Evolutionary conservation across 805 yeast genomes (phyloP).

Genomic region (Candida succiphila): DNA sequence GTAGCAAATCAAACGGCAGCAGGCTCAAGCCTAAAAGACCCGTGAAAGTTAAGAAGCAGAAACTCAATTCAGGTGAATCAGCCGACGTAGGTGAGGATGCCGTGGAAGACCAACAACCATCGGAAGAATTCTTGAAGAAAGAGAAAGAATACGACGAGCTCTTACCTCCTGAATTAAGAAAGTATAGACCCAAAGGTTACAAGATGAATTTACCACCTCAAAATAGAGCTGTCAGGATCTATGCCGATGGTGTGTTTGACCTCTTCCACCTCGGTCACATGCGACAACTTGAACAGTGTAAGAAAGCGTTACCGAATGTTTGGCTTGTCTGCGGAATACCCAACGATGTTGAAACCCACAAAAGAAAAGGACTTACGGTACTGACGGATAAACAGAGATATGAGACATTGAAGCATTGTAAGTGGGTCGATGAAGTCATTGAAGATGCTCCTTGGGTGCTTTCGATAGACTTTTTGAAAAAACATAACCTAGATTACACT

Average conservation of each 20-base stretch:
- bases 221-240: conserved; percentile 83
- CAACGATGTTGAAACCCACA: conserved; percentile 82
- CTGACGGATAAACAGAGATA: conserved; percentile 79
- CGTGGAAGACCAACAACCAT: conserved; percentile 16
- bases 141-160: conserved; percentile 56
- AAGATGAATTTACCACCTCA: conserved; percentile 73
- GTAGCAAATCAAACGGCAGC: conserved; percentile 1
- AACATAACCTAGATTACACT: conserved; percentile 86
- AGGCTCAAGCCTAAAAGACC: conserved; percentile 3
- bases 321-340: conserved; percentile 87
- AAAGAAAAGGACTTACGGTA: conserved; percentile 88
- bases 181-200: conserved; percentile 73
- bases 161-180: conserved; percentile 61
- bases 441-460: conserved; percentile 96
- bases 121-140: conserved; percentile 19
- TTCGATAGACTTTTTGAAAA: conserved; percentile 64
- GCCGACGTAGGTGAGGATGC: conserved; percentile 2
- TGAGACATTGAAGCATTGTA: conserved; percentile 87
- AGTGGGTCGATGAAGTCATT: conserved; percentile 96
- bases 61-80: conserved; percentile 8
- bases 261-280: conserved; percentile 94
- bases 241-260: conserved; percentile 98
- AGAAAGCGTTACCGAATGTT: conserved; percentile 80
- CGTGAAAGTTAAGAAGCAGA: conserved; percentile 5
- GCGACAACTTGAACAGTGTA: conserved; percentile 96